Evolutionary conservation across 1,139 yeast genomes (phyloP).

Genomic region (Candida sanyaensis): DNA sequence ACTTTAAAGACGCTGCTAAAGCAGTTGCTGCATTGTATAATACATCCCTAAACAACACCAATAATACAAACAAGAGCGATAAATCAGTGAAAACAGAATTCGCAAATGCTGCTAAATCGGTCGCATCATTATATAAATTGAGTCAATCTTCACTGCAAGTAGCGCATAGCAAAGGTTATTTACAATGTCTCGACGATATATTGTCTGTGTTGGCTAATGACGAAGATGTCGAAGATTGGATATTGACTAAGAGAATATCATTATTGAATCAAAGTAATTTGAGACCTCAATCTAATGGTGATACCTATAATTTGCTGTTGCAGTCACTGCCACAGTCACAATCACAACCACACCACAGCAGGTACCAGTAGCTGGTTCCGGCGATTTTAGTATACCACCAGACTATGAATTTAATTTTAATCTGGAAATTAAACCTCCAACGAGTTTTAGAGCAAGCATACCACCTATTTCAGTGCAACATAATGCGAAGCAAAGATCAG

Average conservation of each 20-base stretch:
- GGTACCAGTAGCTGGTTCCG: constrained; percentile 3
- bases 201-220: constrained; percentile 46
- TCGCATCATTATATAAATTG: constrained; percentile 59
- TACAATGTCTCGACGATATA: constrained; percentile 58
- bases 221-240: constrained; percentile 57
- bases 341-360: neutral
- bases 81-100: constrained; percentile 45
- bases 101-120: constrained; percentile 64
- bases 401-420: constrained; percentile 41
- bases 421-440: constrained; percentile 31
- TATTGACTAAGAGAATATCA: constrained; percentile 50
- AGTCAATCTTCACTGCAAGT: constrained; percentile 47
- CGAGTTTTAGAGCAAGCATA: constrained; percentile 45
- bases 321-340: neutral
- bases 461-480: constrained; percentile 48
- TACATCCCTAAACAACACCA: constrained; percentile 19
- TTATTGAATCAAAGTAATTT: constrained; percentile 24
- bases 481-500: constrained; percentile 17
- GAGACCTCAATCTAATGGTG: neutral
- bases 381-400: constrained; percentile 23
- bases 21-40: constrained; percentile 46
- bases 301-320: neutral
- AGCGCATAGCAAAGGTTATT: constrained; percentile 53
- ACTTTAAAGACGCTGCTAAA: constrained; percentile 49
- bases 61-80: constrained; percentile 23